These are phyloP conservation scores for Solanum pinnatisectum DNA, from an alignment of 257 asterid genomes.

Conservation along the genomic window DNA sequence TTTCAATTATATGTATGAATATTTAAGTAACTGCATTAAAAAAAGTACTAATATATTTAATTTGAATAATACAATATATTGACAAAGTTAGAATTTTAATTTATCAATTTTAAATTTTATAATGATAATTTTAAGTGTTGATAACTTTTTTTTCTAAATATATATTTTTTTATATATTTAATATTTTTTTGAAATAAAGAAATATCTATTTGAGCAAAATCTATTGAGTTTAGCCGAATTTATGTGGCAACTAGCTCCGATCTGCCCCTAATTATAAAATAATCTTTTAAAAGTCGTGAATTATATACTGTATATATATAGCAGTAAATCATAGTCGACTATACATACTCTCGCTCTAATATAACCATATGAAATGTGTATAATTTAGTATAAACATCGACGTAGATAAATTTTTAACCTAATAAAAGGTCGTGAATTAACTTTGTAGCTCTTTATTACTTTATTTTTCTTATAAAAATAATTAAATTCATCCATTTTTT, in stretches of 20 bases:
- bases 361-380: background rate
- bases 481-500: background rate
- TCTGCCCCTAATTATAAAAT: too few relatives aligned
- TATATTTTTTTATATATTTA: too few relatives aligned
- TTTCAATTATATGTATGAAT: background rate
- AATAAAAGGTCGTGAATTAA: background rate
- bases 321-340: background rate
- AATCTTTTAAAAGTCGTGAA: too few relatives aligned
- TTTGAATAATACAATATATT: background rate
- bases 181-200: too few relatives aligned
- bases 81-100: too few relatives aligned
- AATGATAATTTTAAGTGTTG: too few relatives aligned
- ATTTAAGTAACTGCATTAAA: background rate
- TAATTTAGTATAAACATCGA: background rate
- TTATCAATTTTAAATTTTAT: too few relatives aligned
- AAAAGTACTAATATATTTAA: background rate
- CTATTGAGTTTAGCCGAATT: accelerated
- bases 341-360: background rate
- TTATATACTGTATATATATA: too few relatives aligned
- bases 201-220: too few relatives aligned
- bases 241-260: background rate
- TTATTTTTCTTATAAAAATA: background rate
- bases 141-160: too few relatives aligned
- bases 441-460: background rate
- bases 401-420: background rate